Evolutionary conservation across 2,329 filamentous ascomycete species (phyloP).

Genomic region (Pseudogymnoascus pannorum): DNA sequence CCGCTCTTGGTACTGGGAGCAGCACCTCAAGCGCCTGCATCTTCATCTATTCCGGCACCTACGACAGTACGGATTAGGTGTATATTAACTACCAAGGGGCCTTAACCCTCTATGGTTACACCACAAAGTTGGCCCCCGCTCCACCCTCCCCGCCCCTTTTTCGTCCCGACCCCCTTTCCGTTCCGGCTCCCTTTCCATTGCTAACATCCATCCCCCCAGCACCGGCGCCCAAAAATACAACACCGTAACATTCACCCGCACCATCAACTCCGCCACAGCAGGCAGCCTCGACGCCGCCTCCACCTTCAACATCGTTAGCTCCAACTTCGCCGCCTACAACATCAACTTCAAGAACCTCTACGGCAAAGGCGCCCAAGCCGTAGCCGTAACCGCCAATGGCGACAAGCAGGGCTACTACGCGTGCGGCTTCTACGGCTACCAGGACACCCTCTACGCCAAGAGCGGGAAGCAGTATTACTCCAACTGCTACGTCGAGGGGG

Average conservation of each 20-base stretch:
- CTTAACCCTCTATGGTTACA: slow-evolving; percentile 44
- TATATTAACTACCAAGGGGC: slow-evolving; percentile 37
- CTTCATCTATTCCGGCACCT: slow-evolving; percentile 46
- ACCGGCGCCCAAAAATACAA: slow-evolving; percentile 36
- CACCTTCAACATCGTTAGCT: background rate
- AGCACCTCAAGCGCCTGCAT: slow-evolving; percentile 38
- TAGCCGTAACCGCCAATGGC: slow-evolving; percentile 42
- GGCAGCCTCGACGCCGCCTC: slow-evolving; percentile 34
- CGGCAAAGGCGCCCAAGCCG: slow-evolving; percentile 37
- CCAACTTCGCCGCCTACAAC: slow-evolving; percentile 44
- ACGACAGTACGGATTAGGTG: slow-evolving; percentile 40
- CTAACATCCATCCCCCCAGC: background rate
- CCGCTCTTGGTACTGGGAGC: slow-evolving; percentile 35
- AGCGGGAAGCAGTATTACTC: slow-evolving; percentile 46
- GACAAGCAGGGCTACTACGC: slow-evolving; percentile 47
- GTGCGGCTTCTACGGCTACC: slow-evolving; percentile 43
- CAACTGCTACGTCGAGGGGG: slow-evolving; percentile 45
- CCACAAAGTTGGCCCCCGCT: slow-evolving; percentile 17
- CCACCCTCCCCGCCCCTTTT: no score
- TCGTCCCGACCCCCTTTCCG: no score
- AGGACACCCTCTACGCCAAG: slow-evolving; percentile 43
- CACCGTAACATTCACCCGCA: slow-evolving; percentile 37
- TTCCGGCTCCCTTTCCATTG: background rate
- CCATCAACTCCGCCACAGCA: slow-evolving; percentile 31
- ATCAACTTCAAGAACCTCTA: slow-evolving; percentile 44